Evolutionary conservation across 208 protist species (phyloP).

Genomic region (Trichomonas gallinae): DNA sequence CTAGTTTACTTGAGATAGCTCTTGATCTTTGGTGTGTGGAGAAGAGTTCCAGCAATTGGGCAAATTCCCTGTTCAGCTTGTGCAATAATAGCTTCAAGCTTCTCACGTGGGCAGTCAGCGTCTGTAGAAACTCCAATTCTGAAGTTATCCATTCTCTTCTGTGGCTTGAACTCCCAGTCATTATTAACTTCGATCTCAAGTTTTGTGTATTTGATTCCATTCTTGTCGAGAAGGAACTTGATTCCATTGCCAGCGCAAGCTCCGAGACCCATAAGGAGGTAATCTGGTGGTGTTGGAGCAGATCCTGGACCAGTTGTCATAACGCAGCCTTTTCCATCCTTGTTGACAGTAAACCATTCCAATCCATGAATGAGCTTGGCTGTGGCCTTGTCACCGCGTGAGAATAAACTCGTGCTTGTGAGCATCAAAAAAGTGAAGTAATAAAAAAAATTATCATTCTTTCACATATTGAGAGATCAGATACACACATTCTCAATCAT

Average conservation of each 20-base stretch:
- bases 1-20: neutral
- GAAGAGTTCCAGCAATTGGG: slow-evolving; percentile 4
- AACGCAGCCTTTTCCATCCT: neutral
- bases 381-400: neutral
- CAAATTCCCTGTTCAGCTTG: neutral
- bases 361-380: neutral
- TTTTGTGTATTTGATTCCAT: neutral
- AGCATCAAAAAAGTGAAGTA: neutral
- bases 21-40: neutral
- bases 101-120: neutral
- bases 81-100: neutral
- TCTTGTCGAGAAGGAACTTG: neutral
- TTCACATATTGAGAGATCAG: too few species aligned
- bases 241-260: slow-evolving; percentile 6
- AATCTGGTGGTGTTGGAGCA: slow-evolving; percentile 20
- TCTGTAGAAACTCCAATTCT: neutral
- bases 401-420: neutral
- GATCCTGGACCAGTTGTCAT: neutral
- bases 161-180: neutral
- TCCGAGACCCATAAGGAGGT: neutral
- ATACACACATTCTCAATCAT: too few species aligned
- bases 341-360: neutral
- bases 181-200: neutral
- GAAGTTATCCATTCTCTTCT: neutral
- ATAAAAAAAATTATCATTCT: neutral